Evolutionary conservation across 2,329 filamentous ascomycete genomes (phyloP), one percentile per base, ranked within the genome.

Genomic region (Monosporascus sp.): DNA sequence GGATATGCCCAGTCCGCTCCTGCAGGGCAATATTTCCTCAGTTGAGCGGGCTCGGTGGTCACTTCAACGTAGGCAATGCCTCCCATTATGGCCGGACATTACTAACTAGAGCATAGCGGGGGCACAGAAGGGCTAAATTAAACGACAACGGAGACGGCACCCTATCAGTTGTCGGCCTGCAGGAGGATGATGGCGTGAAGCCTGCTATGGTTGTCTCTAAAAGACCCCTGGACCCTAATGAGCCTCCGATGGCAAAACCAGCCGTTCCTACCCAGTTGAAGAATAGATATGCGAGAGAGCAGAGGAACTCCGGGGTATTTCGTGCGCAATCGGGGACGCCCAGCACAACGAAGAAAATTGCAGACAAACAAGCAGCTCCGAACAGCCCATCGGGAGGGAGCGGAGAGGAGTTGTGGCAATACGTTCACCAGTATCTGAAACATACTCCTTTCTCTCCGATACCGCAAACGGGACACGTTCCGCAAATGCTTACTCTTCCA

Each of bases 141-240:
- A 73, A 75, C 27, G 73, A 75, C 50, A 75, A 75, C 27, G 59
- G 60, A 3, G 73, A 75, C 9, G 73, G 73, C 3, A 75, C 72
- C 0, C 49, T 75, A 9, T 64, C 68, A 17, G 54, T 64, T 9
- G 41, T 71, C 3, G 60, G 60, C 9, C 51, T 38, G 44, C 27
- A 38, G 6, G 25, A 45, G 5, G 49, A 34, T 9, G 9, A 15
- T 3, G 51, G 48, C 8, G 18, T 41, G 15, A 22, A 15, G n/a
- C 45, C 54, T 24, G 49, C 57, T 2, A 42, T 22, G 3, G 54
- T 70, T 15, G 55, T 68, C 3, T 67, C 68, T 1, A 58, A 55
- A 17, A 57, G 57, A 17, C 57, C 59, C 6, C 58, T 57, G 1
- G 53, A 54, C 22, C 52, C 55, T 6, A 51, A 55, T 2, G 62